Base-by-base conservation (phyloP, 371 early-diverging fungal species). In the Syncephalastrum racemosum region DNA sequence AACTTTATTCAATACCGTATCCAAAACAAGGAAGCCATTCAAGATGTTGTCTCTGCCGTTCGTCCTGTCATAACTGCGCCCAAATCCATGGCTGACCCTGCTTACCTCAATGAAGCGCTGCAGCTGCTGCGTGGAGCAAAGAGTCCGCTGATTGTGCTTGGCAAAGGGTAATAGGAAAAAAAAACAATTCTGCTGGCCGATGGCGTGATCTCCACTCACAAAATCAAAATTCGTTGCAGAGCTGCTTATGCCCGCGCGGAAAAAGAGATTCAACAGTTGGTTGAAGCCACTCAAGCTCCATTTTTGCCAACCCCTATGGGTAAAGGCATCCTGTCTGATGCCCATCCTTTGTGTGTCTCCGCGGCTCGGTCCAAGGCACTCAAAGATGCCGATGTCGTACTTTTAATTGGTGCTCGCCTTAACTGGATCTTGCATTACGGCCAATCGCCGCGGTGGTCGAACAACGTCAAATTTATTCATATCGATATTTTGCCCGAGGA, bases 341-440 rank as follows among this genome's bases (percentile, higher is more conserved):
- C 46, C 2, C 86, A 91, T 56, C 76, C 78, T 27, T 63, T 80
- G 19, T 86, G 88, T 55, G 87, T 81, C 1, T 67, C 89, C 4
- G 86, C 90, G n/a, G 91, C 91, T 4, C 71, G 92, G 40, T 83
- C 85, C 13, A 64, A 73, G 24, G 92, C 90, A 16, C 69, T 92
- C 36, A 67, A 71, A 23, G 68, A 77, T 25, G 89, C 91, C 1
- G 90, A 90, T 62, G 88, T 91, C 6, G 76, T 92, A 1, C 50
- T 92, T 13, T 58, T 92, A 4, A 62, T 90, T 31, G 92, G 92
- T 39, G 92, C 91, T 4, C 72, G 82, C 31, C 58, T 91, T 19
- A 92, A 92, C 63, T 92, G 92, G 92, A 89, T 92, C 22, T 67
- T 92, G 23, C 90, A 90, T 53, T 91, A 85, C 67, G 92, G 92